These are phyloP conservation scores for Ascosphaera aggregata DNA, from an alignment of 2,329 filamentous ascomycete genomes.

Conservation along the genomic window DNA sequence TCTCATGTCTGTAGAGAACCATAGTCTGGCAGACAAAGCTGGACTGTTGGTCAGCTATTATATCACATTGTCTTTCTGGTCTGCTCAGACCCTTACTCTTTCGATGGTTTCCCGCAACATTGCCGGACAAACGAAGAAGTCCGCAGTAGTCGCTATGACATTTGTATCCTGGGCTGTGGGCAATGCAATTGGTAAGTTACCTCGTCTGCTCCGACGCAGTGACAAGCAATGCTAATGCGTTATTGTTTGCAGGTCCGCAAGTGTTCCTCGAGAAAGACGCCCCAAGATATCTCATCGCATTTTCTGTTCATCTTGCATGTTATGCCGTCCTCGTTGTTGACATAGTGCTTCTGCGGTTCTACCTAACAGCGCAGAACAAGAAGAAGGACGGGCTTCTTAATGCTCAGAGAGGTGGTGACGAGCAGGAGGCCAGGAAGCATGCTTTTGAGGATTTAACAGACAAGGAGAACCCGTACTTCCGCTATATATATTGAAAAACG, in stretches of 20 bases:
- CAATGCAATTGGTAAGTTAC: conserved; percentile 35
- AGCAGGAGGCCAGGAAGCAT: conserved; percentile 22
- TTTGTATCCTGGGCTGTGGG: conserved; percentile 47
- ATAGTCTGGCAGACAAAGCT: conserved; percentile 32
- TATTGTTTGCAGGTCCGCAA: conserved; percentile 28
- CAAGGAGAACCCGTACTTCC: conserved; percentile 35
- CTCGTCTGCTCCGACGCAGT: background rate
- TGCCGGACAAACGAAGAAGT: conserved; percentile 52
- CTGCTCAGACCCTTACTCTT: conserved; percentile 41
- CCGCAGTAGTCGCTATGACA: conserved; percentile 41
- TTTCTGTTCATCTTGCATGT: conserved; percentile 45
- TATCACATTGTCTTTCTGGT: conserved; percentile 57
- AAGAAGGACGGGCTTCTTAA: conserved; percentile 28
- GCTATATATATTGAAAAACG: conserved; percentile 27
- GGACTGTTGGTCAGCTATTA: conserved; percentile 54
- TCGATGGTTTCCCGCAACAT: conserved; percentile 47
- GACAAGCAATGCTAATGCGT: background rate
- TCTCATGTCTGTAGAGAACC: conserved; percentile 43
- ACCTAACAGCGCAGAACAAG: conserved; percentile 34
- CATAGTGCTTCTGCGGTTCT: conserved; percentile 29
- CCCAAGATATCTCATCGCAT: conserved; percentile 45
- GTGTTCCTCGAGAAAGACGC: conserved; percentile 37
- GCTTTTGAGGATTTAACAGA: conserved; percentile 42
- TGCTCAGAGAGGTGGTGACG: conserved; percentile 14
- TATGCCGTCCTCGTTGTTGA: conserved; percentile 39